These are phyloP conservation scores for Ambrosia trifida DNA, from an alignment of 129 eudicot genomes.

Conservation along the genomic window DNA sequence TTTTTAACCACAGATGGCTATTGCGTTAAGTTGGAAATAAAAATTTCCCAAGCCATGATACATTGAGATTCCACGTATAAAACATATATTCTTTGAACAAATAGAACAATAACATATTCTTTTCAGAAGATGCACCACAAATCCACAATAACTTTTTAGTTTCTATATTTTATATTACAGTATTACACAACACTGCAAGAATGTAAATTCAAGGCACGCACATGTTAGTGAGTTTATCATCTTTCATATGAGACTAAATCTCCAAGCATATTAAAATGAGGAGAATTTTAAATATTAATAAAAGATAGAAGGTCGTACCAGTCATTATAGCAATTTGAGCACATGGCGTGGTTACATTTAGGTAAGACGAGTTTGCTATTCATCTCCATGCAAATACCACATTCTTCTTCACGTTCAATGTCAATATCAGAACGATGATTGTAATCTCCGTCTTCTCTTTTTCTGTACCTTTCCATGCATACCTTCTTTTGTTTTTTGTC, in stretches of 20 bases:
- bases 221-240: constrained; percentile 8
- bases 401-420: constrained; percentile 70
- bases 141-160: neutral
- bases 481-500: constrained; percentile 64
- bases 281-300: neutral
- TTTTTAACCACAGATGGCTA: neutral
- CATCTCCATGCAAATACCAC: constrained; percentile 82
- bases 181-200: neutral
- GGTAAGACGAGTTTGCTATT: constrained; percentile 72
- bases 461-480: constrained; percentile 62
- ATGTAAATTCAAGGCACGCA: neutral
- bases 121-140: neutral
- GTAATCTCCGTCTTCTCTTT: constrained; percentile 59
- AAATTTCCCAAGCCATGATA: neutral
- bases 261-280: neutral
- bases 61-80: neutral
- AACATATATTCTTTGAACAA: neutral
- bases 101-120: neutral
- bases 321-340: constrained; percentile 71
- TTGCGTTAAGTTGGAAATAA: neutral
- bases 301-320: constrained; percentile 44
- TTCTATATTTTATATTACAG: neutral
- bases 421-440: constrained; percentile 52
- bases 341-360: constrained; percentile 69
- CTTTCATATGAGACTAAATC: neutral